These are phyloP conservation scores for Huntiella bhutanensis DNA, from an alignment of 2,329 filamentous ascomycete species.

Conservation along the genomic window DNA sequence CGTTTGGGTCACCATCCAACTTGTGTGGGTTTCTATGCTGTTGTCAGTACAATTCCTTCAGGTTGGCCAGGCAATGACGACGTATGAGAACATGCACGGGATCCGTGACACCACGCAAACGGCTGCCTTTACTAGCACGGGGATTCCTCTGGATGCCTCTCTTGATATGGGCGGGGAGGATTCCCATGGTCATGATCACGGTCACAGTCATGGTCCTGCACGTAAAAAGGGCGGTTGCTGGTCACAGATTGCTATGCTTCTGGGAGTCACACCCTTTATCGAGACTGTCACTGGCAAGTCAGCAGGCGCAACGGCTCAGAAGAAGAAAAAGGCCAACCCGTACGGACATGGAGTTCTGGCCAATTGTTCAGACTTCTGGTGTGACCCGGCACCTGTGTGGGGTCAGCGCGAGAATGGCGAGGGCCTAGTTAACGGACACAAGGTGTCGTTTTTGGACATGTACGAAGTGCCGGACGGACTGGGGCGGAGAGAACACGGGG, in stretches of 20 bases:
- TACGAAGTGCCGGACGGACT: constrained; percentile 62
- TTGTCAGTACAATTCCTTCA: constrained; percentile 86
- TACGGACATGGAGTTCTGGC: constrained; percentile 67
- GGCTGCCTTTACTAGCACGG: constrained; percentile 61
- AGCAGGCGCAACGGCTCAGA: constrained; percentile 21
- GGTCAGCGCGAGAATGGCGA: constrained; percentile 53
- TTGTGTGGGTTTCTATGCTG: constrained; percentile 95
- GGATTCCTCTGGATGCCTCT: constrained; percentile 49
- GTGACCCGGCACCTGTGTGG: constrained; percentile 69
- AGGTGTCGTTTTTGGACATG: constrained; percentile 72
- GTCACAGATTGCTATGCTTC: constrained; percentile 61
- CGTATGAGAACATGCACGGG: constrained; percentile 88
- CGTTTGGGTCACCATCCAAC: constrained; percentile 64
- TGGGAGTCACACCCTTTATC: constrained; percentile 86
- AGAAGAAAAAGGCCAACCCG: constrained; percentile 50
- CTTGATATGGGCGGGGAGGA: constrained; percentile 24
- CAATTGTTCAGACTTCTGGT: constrained; percentile 96
- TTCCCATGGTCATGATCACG: constrained; percentile 23
- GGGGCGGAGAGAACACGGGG: constrained; percentile 28
- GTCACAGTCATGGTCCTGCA: constrained; percentile 20
- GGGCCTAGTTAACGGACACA: constrained; percentile 57
- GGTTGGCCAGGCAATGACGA: constrained; percentile 81
- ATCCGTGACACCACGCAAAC: constrained; percentile 46
- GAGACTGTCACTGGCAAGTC: constrained; percentile 70
- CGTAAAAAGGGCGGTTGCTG: constrained; percentile 45